Conservation (phyloP, 306 rosid genomes). For the Lupinus albus region DNA sequence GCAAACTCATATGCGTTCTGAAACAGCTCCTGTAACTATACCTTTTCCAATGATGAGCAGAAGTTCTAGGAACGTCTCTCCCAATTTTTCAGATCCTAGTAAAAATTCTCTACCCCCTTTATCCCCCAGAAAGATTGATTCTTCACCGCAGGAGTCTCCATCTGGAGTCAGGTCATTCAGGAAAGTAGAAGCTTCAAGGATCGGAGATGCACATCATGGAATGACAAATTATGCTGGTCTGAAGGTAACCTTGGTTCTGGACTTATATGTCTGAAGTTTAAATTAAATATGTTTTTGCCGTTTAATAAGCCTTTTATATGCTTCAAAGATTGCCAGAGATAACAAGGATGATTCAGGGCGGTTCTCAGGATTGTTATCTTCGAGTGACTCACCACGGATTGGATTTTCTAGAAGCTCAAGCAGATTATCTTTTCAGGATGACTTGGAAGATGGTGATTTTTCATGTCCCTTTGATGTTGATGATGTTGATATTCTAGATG, state of each 20-base stretch:
- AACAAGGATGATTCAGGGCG: constrained; percentile 84
- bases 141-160: constrained; percentile 79
- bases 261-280: constrained; percentile 37
- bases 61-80: constrained; percentile 66
- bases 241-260: constrained; percentile 60
- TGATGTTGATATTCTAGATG: constrained; percentile 72
- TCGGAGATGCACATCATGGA: constrained; percentile 54
- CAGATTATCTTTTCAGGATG: constrained; percentile 83
- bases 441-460: constrained; percentile 72
- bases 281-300: constrained; percentile 17
- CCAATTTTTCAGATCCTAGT: constrained; percentile 75
- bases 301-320: constrained; percentile 41
- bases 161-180: constrained; percentile 74
- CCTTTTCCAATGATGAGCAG: constrained; percentile 57
- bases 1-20: constrained; percentile 58
- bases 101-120: constrained; percentile 78
- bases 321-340: constrained; percentile 62
- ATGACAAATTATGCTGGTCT: constrained; percentile 43
- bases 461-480: constrained; percentile 81
- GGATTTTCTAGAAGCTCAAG: constrained; percentile 89
- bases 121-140: constrained; percentile 70
- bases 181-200: constrained; percentile 64
- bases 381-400: constrained; percentile 80
- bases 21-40: constrained; percentile 82
- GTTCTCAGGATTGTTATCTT: constrained; percentile 81